Conservation (phyloP, 495 filamentous ascomycete species). For the Podospora fimiseda region DNA sequence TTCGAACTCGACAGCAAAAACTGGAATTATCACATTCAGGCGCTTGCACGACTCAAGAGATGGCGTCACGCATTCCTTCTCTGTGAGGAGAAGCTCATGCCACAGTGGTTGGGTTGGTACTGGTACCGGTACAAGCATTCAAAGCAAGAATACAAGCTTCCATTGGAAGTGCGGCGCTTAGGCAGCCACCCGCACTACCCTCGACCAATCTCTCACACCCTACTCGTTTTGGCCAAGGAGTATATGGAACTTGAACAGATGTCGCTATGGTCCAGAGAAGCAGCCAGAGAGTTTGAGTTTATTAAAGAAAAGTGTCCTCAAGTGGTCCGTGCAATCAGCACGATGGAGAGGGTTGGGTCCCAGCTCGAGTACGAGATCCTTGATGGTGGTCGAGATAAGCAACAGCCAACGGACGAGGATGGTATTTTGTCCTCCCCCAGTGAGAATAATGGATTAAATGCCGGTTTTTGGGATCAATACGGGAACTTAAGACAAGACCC, state of each 20-base stretch:
- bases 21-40: conserved; percentile 56
- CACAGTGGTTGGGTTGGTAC: conserved; percentile 65
- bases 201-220: conserved; percentile 33
- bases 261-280: conserved; percentile 28
- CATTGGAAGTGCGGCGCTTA: conserved; percentile 32
- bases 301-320: conserved; percentile 25
- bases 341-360: conserved; percentile 20
- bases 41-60: conserved; percentile 37
- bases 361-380: conserved; percentile 11
- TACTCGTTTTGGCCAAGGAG: conserved; percentile 32
- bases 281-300: conserved; percentile 13
- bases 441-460: background rate
- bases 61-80: conserved; percentile 52
- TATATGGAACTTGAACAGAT: conserved; percentile 35
- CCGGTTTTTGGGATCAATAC: background rate
- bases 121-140: conserved; percentile 14
- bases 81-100: conserved; percentile 71
- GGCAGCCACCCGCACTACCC: conserved; percentile 25
- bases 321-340: conserved; percentile 34
- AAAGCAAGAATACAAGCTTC: conserved; percentile 18
- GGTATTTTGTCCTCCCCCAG: background rate
- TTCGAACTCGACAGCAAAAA: conserved; percentile 59
- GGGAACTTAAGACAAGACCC: background rate
- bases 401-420: background rate
- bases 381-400: background rate